Percentiles rank a stretch among this genome's conserved stretches.
Evolutionary conservation across 2,329 filamentous ascomycete genomes (phyloP).

Genomic region (Colletotrichum siamense): DNA sequence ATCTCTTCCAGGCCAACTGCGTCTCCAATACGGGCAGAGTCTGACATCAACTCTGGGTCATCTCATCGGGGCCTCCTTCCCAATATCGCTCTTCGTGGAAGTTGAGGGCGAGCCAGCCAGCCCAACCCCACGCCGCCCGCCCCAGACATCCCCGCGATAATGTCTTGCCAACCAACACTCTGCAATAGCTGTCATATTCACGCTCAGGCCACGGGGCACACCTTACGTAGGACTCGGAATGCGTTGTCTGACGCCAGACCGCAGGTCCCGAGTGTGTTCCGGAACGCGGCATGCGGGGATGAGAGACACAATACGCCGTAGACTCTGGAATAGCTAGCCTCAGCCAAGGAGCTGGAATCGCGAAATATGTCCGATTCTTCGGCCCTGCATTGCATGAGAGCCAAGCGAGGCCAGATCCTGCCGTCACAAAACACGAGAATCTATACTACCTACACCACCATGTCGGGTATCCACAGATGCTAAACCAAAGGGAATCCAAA

Average conservation of each 20-base stretch:
- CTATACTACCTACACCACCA: background rate
- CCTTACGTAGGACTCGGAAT: background rate
- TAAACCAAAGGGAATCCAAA: constrained; percentile 13
- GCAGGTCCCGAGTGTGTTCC: background rate
- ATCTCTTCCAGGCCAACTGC: background rate
- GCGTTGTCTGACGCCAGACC: background rate
- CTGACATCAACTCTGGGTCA: constrained; percentile 10
- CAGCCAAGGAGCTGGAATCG: background rate
- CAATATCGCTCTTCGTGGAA: background rate
- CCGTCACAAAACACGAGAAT: background rate
- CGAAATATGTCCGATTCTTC: constrained; percentile 17
- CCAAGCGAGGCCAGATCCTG: background rate
- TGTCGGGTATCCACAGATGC: constrained; percentile 16
- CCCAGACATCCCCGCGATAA: background rate
- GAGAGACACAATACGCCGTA: background rate
- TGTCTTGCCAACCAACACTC: background rate
- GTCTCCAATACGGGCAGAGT: background rate
- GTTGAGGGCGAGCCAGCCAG: background rate
- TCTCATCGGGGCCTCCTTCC: background rate
- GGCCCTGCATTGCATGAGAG: background rate
- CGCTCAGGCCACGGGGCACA: background rate
- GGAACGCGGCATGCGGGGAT: background rate
- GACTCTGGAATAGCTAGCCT: background rate
- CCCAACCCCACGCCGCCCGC: background rate
- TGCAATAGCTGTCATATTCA: background rate